Evolutionary conservation across 129 eudicot genomes (phyloP).

Genomic region (carrot (Daucus carota)): DNA sequence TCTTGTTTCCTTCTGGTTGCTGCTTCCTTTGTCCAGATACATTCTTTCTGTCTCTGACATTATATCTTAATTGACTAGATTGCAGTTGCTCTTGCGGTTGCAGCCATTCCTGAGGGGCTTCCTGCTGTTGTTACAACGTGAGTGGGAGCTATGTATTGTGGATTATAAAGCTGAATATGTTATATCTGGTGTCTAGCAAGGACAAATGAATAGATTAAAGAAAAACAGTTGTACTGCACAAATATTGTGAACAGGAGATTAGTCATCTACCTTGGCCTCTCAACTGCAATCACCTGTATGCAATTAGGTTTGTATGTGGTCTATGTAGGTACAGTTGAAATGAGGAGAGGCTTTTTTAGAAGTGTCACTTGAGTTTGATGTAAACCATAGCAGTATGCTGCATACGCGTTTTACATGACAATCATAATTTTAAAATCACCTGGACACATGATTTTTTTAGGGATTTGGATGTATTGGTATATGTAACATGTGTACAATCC

Average conservation of each 20-base stretch:
- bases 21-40: neutral
- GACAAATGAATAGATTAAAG: neutral
- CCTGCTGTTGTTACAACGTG: conserved; percentile 99
- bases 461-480: neutral
- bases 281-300: neutral
- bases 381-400: neutral
- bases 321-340: neutral
- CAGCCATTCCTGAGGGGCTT: conserved; percentile 99
- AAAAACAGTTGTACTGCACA: neutral
- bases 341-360: neutral
- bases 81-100: conserved; percentile 99
- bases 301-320: neutral
- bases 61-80: conserved; percentile 39
- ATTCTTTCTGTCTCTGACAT: conserved; percentile 1
- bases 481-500: neutral
- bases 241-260: neutral
- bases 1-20: neutral
- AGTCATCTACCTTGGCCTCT: neutral
- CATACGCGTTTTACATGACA: neutral
- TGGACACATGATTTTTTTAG: neutral
- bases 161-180: conserved; percentile 2
- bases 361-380: neutral
- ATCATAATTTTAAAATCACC: neutral
- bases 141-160: conserved; percentile 26
- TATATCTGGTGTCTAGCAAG: conserved; percentile 2